These are phyloP conservation scores for Byssoonygena ceratinophila DNA, from an alignment of 2,329 filamentous ascomycete species.

Conservation along the genomic window DNA sequence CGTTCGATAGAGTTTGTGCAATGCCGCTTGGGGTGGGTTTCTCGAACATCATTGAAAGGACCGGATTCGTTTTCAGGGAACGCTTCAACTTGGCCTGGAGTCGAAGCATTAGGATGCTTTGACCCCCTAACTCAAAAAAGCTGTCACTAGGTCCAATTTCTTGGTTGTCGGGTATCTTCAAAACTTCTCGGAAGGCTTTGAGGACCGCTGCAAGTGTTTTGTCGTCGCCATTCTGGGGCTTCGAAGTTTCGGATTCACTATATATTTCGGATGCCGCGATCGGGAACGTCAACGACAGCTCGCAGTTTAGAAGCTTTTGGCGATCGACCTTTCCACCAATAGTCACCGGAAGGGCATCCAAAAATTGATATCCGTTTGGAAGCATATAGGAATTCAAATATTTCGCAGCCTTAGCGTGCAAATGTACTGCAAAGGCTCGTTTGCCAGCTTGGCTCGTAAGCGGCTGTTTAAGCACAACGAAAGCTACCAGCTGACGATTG, in stretches of 20 bases:
- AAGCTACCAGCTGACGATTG: constrained; percentile 11
- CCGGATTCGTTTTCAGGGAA: constrained; percentile 5
- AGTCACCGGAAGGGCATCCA: constrained; percentile 11
- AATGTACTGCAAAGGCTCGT: constrained; percentile 3
- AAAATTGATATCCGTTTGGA: constrained; percentile 13
- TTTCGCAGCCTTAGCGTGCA: constrained; percentile 1
- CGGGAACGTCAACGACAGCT: constrained; percentile 6
- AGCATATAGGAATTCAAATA: constrained; percentile 12
- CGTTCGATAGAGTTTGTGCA: constrained; percentile 4
- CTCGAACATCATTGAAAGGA: constrained; percentile 11
- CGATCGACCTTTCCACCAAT: constrained; percentile 13
- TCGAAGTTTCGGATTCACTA: not conserved
- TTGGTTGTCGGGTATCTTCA: constrained; percentile 10
- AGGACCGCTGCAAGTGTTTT: not conserved
- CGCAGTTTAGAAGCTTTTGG: constrained; percentile 7
- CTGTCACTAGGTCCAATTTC: constrained; percentile 9
- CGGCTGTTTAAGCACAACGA: constrained; percentile 8
- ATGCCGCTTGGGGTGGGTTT: constrained; percentile 12
- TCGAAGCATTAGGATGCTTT: constrained; percentile 12
- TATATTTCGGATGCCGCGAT: not conserved
- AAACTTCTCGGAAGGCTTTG: constrained; percentile 8
- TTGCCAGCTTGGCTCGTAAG: constrained; percentile 10
- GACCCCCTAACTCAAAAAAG: constrained; percentile 12
- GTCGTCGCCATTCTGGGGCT: not conserved
- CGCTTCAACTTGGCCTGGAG: constrained; percentile 11